phyloP scores from a whole-genome alignment of 2,329 filamentous ascomycete genomes.

The Verticillium tricorpus region DNA sequence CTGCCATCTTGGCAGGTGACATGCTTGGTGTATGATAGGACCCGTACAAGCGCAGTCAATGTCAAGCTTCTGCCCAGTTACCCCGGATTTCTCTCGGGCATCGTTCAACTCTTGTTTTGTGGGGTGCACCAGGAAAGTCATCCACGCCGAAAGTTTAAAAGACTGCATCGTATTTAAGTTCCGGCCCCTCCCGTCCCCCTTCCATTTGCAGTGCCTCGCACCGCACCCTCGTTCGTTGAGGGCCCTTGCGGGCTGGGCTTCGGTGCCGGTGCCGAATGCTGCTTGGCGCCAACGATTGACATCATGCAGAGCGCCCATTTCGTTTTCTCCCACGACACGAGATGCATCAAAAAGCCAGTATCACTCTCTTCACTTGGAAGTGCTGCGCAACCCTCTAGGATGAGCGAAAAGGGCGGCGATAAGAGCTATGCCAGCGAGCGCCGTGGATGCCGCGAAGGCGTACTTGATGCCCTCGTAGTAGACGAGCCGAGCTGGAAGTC shows the following conservation, averaged over 20 bases:
- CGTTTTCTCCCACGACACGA: not conserved
- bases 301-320: not conserved
- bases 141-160: not conserved
- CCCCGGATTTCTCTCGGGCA: not conserved
- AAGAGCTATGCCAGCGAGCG: conserved; percentile 41
- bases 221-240: not conserved
- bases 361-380: conserved; percentile 14
- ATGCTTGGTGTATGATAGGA: not conserved
- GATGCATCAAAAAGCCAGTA: not conserved
- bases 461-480: conserved; percentile 56
- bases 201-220: not conserved
- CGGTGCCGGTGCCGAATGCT: not conserved
- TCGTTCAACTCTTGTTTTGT: not conserved
- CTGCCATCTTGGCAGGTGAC: no score
- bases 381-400: conserved; percentile 24
- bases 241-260: not conserved
- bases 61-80: not conserved
- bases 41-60: not conserved
- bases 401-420: conserved; percentile 24
- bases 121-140: not conserved
- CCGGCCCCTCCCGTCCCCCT: not conserved
- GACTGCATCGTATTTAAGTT: not conserved
- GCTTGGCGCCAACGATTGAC: not conserved
- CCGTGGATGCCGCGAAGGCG: conserved; percentile 51
- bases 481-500: conserved; percentile 50